A percentile compares a stretch with the other conserved stretches of the same genome.
These are phyloP conservation scores for Samsoniella hepiali DNA, from an alignment of 2,329 filamentous ascomycete genomes.

Conservation along the genomic window DNA sequence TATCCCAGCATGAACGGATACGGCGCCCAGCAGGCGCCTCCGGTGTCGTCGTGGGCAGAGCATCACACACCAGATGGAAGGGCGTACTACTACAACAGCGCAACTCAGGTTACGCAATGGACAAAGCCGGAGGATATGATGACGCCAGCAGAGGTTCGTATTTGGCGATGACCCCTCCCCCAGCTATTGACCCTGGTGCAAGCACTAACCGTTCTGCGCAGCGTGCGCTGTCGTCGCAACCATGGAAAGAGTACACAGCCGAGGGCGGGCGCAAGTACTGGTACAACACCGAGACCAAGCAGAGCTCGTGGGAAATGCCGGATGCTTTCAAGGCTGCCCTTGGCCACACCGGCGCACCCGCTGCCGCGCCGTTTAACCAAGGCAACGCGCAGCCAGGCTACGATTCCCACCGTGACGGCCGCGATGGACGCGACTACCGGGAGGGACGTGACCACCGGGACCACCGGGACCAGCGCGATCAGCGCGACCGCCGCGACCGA, in stretches of 20 bases:
- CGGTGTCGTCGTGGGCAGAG: conserved; percentile 83
- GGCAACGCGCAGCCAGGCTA: conserved; percentile 43
- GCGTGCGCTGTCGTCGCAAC: conserved; percentile 77
- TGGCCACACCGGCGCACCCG: conserved; percentile 51
- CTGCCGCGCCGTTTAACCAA: conserved; percentile 40
- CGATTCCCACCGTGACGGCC: conserved; percentile 37
- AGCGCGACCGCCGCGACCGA: conserved; percentile 23
- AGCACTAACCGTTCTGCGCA: conserved; percentile 33
- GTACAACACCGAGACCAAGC: conserved; percentile 88
- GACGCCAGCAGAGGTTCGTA: conserved; percentile 70
- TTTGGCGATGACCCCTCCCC: not conserved
- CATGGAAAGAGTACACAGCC: conserved; percentile 90
- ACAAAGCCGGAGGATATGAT: conserved; percentile 88
- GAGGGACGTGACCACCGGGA: conserved; percentile 23
- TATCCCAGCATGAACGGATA: conserved; percentile 56
- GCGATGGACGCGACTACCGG: conserved; percentile 24
- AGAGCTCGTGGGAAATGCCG: conserved; percentile 94
- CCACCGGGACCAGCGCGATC: conserved; percentile 19
- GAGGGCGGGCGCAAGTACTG: conserved; percentile 90
- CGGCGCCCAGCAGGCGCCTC: conserved; percentile 46
- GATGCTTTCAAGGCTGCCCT: conserved; percentile 71
- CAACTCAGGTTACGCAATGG: conserved; percentile 90
- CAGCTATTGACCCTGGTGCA: not conserved
- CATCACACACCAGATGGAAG: conserved; percentile 77
- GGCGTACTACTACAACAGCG: conserved; percentile 85